Evolutionary conservation across 257 asterid species (phyloP).

Genomic region (Marsdenia floribunda): DNA sequence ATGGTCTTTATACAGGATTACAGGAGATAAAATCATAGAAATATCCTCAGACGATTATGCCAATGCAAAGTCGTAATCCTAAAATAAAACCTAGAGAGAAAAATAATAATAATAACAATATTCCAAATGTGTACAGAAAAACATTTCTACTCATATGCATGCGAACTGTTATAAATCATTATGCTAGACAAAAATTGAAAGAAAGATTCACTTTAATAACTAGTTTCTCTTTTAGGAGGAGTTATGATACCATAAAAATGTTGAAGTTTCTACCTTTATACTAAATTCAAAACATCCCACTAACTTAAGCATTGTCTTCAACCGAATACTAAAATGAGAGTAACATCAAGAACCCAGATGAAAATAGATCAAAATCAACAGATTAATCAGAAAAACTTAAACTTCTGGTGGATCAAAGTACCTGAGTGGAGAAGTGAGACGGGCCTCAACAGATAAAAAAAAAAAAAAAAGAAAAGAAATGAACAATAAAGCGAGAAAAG

Average conservation of each 20-base stretch:
- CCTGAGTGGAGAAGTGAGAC: conserved; percentile 16
- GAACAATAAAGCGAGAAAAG: background rate
- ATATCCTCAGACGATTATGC: background rate
- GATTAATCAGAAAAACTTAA: background rate
- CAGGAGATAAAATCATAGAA: background rate
- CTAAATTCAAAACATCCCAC: background rate
- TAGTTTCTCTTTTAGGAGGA: background rate
- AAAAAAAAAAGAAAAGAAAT: background rate
- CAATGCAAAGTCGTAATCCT: background rate
- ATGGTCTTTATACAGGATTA: background rate
- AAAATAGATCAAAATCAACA: background rate
- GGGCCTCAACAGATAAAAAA: background rate
- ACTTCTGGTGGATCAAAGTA: background rate
- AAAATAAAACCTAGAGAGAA: background rate
- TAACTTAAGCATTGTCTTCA: background rate
- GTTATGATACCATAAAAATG: conserved; percentile 1
- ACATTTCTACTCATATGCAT: background rate
- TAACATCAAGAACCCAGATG: conserved; percentile 13
- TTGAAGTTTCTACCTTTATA: background rate
- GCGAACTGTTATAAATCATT: background rate
- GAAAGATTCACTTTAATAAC: background rate
- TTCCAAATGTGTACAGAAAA: background rate
- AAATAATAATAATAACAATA: too few species aligned
- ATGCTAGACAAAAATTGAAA: background rate
- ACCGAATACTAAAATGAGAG: background rate